These are phyloP conservation scores for Akanthomyces dipterigenus DNA, from an alignment of 2,329 filamentous ascomycete genomes.

Conservation along the genomic window DNA sequence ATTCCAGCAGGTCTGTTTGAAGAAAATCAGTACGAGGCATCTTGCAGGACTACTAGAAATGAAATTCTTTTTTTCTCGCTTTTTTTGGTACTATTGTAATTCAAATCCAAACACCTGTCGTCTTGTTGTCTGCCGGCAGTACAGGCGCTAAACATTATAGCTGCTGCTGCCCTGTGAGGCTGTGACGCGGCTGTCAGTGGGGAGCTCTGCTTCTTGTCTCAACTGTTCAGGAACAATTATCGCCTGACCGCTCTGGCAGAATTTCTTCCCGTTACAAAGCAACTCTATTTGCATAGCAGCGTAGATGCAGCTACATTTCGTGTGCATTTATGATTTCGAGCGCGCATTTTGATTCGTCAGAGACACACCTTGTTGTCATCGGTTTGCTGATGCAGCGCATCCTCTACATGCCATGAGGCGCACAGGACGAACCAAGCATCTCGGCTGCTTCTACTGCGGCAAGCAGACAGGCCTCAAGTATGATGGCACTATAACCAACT, in stretches of 20 bases:
- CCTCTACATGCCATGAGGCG: constrained; percentile 32
- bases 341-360: not conserved
- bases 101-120: too few relatives aligned
- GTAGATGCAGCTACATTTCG: not conserved
- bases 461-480: constrained; percentile 54
- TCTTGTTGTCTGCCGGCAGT: too few relatives aligned
- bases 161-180: too few relatives aligned
- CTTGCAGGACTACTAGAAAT: too few relatives aligned
- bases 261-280: constrained; percentile 11
- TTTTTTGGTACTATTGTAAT: too few relatives aligned
- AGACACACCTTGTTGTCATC: not conserved
- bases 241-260: constrained; percentile 13
- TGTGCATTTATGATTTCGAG: not conserved
- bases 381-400: not conserved
- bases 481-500: constrained; percentile 54
- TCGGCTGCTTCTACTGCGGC: constrained; percentile 82
- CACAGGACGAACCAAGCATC: constrained; percentile 33
- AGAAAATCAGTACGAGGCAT: too few relatives aligned
- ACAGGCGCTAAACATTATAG: too few relatives aligned
- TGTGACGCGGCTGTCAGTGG: too few relatives aligned
- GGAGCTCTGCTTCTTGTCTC: not conserved
- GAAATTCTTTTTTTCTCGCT: too few relatives aligned
- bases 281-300: not conserved
- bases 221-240: not conserved
- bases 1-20: too few relatives aligned